Conservation (phyloP, 352 stramenopile species). For the Globisporangium cystogenes region DNA sequence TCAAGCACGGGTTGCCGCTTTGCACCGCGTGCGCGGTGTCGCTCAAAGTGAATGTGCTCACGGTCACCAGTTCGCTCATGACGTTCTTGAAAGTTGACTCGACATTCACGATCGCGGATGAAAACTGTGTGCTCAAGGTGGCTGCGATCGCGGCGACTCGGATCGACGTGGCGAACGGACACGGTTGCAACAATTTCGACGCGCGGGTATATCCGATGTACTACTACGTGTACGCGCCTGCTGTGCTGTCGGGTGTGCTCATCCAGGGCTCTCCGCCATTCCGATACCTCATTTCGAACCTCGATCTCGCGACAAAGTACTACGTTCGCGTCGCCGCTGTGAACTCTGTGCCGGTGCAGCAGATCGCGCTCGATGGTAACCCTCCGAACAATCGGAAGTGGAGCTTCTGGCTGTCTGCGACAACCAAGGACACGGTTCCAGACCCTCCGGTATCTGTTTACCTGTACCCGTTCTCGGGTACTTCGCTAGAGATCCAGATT, state of each 20-base stretch:
- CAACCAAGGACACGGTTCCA: conserved; percentile 81
- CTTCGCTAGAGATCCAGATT: conserved; percentile 71
- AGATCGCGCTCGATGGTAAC: conserved; percentile 70
- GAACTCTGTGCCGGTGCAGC: conserved; percentile 87
- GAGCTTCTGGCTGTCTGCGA: conserved; percentile 68
- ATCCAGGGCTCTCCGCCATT: conserved; percentile 83
- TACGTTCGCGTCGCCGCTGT: conserved; percentile 89
- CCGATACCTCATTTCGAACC: conserved; percentile 63
- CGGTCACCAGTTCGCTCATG: conserved; percentile 26
- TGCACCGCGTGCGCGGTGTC: conserved; percentile 39
- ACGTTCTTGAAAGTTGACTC: conserved; percentile 25
- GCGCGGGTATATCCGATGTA: conserved; percentile 37
- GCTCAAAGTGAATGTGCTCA: conserved; percentile 33
- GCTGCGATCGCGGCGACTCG: conserved; percentile 15
- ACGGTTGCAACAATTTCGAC: conserved; percentile 45
- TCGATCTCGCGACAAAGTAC: conserved; percentile 73
- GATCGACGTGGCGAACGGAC: conserved; percentile 21
- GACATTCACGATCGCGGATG: conserved; percentile 44
- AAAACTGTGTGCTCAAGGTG: conserved; percentile 45
- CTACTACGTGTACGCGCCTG: conserved; percentile 53
- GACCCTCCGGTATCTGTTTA: conserved; percentile 55
- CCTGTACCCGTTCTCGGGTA: conserved; percentile 50
- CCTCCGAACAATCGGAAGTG: conserved; percentile 91
- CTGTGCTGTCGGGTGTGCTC: conserved; percentile 38
- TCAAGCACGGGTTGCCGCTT: conserved; percentile 55